Percentiles rank a stretch among this genome's conserved stretches.
These are phyloP conservation scores for Diaporthe nobilis DNA, from an alignment of 2,329 filamentous ascomycete genomes.

Conservation along the genomic window DNA sequence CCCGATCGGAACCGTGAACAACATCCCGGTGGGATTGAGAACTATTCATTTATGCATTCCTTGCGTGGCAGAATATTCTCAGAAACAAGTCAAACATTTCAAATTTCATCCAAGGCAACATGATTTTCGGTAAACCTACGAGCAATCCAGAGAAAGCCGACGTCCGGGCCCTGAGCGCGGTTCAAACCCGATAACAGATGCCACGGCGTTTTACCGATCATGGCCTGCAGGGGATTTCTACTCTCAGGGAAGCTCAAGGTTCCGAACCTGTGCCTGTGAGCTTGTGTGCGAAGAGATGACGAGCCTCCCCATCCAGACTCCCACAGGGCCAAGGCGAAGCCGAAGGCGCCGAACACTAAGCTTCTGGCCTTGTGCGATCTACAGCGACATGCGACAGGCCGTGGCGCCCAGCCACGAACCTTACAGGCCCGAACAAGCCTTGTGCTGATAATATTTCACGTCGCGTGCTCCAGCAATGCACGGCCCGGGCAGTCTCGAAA, in stretches of 20 bases:
- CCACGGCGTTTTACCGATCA: conserved; percentile 21
- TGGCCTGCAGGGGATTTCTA: not conserved
- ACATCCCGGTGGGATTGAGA: no score
- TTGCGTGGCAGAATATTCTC: not conserved
- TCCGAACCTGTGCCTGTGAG: conserved; percentile 8
- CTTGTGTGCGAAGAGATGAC: not conserved
- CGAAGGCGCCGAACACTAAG: conserved; percentile 21
- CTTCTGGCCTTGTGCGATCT: conserved; percentile 27
- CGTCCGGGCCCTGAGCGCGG: not conserved
- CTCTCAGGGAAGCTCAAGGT: conserved; percentile 10
- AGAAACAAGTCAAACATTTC: conserved; percentile 16
- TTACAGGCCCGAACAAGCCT: not conserved
- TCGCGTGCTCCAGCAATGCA: not conserved
- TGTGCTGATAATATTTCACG: conserved; percentile 1
- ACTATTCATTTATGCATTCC: not conserved
- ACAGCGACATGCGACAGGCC: conserved; percentile 22
- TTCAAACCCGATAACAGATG: conserved; percentile 8
- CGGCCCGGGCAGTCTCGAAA: conserved; percentile 1
- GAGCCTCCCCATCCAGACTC: not conserved
- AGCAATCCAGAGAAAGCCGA: not conserved
- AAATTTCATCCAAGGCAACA: not conserved
- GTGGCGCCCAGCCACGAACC: conserved; percentile 14
- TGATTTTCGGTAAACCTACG: not conserved
- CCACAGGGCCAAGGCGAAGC: conserved; percentile 24
- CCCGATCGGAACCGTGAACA: not conserved